These are phyloP conservation scores for Leptographium procerum DNA, from an alignment of 2,329 filamentous ascomycete species.

Conservation along the genomic window DNA sequence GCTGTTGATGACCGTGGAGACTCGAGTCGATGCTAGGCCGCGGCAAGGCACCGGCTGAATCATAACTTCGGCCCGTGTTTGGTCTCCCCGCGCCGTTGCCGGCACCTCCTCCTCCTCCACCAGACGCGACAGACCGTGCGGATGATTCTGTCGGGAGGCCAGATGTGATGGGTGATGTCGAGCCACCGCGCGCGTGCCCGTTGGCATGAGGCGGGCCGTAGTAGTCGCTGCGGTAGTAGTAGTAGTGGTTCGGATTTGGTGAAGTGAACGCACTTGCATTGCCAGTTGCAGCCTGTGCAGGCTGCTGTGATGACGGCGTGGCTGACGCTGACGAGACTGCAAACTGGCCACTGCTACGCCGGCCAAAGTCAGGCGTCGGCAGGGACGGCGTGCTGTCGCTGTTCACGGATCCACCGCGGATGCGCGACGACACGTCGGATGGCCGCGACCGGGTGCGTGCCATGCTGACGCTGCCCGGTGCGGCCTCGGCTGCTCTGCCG, in stretches of 20 bases:
- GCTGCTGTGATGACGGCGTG: constrained; percentile 18
- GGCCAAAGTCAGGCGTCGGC: constrained; percentile 54
- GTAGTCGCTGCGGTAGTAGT: constrained; percentile 42
- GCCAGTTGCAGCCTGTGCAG: not conserved
- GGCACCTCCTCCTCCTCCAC: not conserved
- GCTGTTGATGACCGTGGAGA: constrained; percentile 33
- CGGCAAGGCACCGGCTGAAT: constrained; percentile 28
- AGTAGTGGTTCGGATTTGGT: constrained; percentile 18
- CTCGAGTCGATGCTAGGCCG: constrained; percentile 14
- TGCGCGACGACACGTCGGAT: constrained; percentile 36
- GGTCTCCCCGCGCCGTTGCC: constrained; percentile 32
- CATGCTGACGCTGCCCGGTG: constrained; percentile 17
- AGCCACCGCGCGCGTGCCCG: constrained; percentile 21
- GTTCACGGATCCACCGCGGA: constrained; percentile 49
- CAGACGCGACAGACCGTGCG: constrained; percentile 34
- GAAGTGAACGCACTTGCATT: not conserved
- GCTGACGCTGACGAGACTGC: constrained; percentile 29
- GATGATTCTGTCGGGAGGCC: constrained; percentile 28
- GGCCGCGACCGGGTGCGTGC: constrained; percentile 37
- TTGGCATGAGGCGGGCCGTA: constrained; percentile 28
- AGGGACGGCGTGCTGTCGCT: constrained; percentile 51
- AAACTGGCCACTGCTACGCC: constrained; percentile 58
- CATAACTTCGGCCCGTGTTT: constrained; percentile 48
- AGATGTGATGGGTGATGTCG: constrained; percentile 43
- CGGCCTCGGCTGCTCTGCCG: constrained; percentile 31